phyloP scores from a whole-genome alignment of 768 basidiomycete species.

The Daedaleopsis nitida region DNA sequence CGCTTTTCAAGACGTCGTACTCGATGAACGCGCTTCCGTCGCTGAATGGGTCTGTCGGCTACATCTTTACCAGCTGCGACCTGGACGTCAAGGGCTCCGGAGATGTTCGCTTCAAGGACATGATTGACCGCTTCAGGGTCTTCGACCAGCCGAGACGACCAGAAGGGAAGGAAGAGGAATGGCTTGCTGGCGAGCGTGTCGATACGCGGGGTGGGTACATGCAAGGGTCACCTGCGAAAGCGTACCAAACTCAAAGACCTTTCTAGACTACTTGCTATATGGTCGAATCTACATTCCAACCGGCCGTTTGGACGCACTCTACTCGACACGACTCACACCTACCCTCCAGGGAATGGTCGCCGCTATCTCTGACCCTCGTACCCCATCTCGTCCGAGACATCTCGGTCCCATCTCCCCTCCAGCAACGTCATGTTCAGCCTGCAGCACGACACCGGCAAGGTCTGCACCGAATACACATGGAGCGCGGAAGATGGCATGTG shows the following conservation, averaged over 20 bases:
- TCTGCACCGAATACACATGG: slow-evolving; percentile 93
- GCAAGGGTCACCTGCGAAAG: slow-evolving; percentile 4
- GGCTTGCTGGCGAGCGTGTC: slow-evolving; percentile 77
- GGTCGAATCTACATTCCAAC: slow-evolving; percentile 91
- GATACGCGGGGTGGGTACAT: slow-evolving; percentile 66
- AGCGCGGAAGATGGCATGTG: slow-evolving; percentile 95
- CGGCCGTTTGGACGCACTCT: slow-evolving; percentile 85
- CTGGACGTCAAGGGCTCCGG: slow-evolving; percentile 70
- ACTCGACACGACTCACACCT: slow-evolving; percentile 76
- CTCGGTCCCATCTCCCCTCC: slow-evolving; percentile 40
- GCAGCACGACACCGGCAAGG: slow-evolving; percentile 91
- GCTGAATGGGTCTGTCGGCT: slow-evolving; percentile 89
- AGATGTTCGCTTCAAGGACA: slow-evolving; percentile 80
- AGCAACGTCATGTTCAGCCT: slow-evolving; percentile 82
- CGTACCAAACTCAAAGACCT: slow-evolving; percentile 25
- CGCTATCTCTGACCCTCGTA: slow-evolving; percentile 81
- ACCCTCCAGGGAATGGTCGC: slow-evolving; percentile 84
- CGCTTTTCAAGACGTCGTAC: slow-evolving; percentile 87
- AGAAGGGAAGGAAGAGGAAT: slow-evolving; percentile 77
- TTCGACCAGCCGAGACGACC: slow-evolving; percentile 82
- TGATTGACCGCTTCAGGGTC: slow-evolving; percentile 86
- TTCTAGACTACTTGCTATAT: slow-evolving; percentile 87
- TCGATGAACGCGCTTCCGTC: slow-evolving; percentile 93
- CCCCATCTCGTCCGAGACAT: slow-evolving; percentile 45
- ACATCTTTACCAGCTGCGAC: slow-evolving; percentile 89